phyloP scores from a whole-genome alignment of 192 early-diverging fungal genomes.

The Nowakowskiella sp. region DNA sequence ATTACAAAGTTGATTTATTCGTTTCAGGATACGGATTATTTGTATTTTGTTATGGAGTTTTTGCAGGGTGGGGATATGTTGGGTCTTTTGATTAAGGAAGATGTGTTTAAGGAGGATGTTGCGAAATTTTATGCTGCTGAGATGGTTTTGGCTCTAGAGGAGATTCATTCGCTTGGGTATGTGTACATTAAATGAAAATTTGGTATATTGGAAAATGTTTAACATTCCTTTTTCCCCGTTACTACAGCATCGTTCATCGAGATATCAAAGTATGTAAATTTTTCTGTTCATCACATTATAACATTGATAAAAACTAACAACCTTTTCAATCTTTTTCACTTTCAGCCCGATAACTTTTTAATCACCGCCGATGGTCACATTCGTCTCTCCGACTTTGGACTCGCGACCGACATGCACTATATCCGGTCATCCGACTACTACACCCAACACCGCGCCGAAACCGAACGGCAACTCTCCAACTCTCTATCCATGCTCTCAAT shows the following conservation, averaged over 20 bases:
- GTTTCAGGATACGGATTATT: conserved; percentile 41
- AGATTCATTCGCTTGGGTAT: conserved; percentile 43
- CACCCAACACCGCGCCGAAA: conserved; percentile 31
- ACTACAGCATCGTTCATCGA: conserved; percentile 38
- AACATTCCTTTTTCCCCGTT: background rate
- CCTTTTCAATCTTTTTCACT: too few relatives aligned
- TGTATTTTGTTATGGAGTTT: conserved; percentile 51
- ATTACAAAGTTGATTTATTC: conserved; percentile 39
- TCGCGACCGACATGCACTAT: conserved; percentile 64
- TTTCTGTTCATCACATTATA: background rate
- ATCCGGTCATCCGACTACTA: conserved; percentile 54
- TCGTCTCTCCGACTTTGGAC: conserved; percentile 61
- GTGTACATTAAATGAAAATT: background rate
- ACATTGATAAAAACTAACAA: too few relatives aligned
- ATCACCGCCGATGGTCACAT: conserved; percentile 60
- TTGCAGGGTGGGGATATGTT: conserved; percentile 44
- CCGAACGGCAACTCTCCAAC: background rate
- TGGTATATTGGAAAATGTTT: background rate
- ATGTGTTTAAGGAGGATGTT: conserved; percentile 43
- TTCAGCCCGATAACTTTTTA: conserved; percentile 63
- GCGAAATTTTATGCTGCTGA: conserved; percentile 37
- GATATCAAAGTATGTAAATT: conserved; percentile 52
- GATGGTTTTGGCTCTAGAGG: conserved; percentile 44
- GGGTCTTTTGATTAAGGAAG: conserved; percentile 37
- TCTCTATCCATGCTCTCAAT: background rate